Evolutionary conservation across 192 early-diverging fungal genomes (phyloP).

Genomic region (Coemansia sp.): DNA sequence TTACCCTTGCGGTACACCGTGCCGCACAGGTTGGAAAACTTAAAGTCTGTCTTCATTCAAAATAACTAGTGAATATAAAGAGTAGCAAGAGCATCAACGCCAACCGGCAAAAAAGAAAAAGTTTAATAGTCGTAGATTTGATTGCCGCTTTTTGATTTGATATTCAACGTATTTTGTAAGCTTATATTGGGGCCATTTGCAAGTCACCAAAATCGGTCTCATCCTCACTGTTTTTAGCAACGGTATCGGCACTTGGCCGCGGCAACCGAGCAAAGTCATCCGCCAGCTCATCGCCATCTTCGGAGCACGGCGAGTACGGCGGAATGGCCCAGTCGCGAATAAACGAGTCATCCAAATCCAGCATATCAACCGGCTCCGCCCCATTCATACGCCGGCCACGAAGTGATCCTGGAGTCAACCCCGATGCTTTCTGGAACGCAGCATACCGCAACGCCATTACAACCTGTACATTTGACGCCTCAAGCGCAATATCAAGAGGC

Average conservation of each 20-base stretch:
- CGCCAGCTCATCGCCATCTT: conserved; percentile 2
- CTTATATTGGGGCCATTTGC: conserved; percentile 7
- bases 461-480: conserved; percentile 49
- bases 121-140: no score
- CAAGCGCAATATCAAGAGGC: conserved; percentile 56
- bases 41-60: conserved; percentile 59
- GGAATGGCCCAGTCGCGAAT: conserved; percentile 52
- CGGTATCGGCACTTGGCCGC: not conserved
- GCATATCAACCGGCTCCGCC: conserved; percentile 41
- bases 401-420: conserved; percentile 37
- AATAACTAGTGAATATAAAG: no score
- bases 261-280: not conserved
- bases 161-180: no score
- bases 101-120: no score
- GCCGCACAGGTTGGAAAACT: conserved; percentile 97
- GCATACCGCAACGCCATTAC: conserved; percentile 57
- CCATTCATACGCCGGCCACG: conserved; percentile 4
- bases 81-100: no score
- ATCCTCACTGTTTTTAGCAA: not conserved
- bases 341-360: conserved; percentile 51
- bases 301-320: conserved; percentile 27
- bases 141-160: no score
- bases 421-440: conserved; percentile 50
- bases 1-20: conserved; percentile 98
- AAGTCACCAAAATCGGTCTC: conserved; percentile 33